phyloP scores from a whole-genome alignment of 495 filamentous ascomycete genomes.

The Saxispiralis lemnorum region DNA sequence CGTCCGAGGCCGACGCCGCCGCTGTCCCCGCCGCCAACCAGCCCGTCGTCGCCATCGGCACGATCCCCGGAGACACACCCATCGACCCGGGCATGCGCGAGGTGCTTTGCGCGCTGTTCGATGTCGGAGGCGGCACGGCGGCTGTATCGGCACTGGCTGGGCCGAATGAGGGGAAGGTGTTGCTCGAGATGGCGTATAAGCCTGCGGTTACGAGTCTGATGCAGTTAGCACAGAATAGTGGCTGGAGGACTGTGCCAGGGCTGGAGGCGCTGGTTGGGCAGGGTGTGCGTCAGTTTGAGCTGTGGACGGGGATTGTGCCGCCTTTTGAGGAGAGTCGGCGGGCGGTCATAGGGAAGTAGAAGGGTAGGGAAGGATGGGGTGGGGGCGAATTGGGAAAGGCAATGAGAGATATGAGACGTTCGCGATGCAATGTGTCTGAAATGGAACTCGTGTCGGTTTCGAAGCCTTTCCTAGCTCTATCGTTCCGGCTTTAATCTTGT shows the following conservation, averaged over 20 bases:
- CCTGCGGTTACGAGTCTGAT: conserved; percentile 70
- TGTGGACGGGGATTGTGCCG: conserved; percentile 63
- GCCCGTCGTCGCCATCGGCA: conserved; percentile 66
- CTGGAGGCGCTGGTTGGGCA: conserved; percentile 83
- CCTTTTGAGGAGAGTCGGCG: conserved; percentile 35
- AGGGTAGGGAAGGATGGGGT: too few species aligned
- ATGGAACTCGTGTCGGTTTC: too few species aligned
- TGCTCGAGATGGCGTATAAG: conserved; percentile 96
- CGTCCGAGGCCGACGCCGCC: conserved; percentile 31
- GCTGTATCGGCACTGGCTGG: background rate
- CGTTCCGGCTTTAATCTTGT: too few species aligned
- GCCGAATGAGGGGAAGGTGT: conserved; percentile 30
- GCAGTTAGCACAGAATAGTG: conserved; percentile 58
- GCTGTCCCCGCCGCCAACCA: conserved; percentile 30
- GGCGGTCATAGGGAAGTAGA: conserved; percentile 6
- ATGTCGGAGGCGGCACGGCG: conserved; percentile 16
- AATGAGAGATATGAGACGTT: too few species aligned
- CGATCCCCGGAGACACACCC: conserved; percentile 75
- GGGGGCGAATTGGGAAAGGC: too few species aligned
- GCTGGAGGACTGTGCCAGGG: conserved; percentile 77
- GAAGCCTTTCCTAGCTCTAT: too few species aligned
- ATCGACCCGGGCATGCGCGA: conserved; percentile 57
- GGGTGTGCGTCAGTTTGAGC: conserved; percentile 57
- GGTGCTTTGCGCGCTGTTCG: conserved; percentile 46
- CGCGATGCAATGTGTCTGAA: too few species aligned